Percentiles rank a stretch among this genome's conserved stretches.
Conservation (phyloP, 176 grass and related monocot species). For the Zea luxurians region DNA sequence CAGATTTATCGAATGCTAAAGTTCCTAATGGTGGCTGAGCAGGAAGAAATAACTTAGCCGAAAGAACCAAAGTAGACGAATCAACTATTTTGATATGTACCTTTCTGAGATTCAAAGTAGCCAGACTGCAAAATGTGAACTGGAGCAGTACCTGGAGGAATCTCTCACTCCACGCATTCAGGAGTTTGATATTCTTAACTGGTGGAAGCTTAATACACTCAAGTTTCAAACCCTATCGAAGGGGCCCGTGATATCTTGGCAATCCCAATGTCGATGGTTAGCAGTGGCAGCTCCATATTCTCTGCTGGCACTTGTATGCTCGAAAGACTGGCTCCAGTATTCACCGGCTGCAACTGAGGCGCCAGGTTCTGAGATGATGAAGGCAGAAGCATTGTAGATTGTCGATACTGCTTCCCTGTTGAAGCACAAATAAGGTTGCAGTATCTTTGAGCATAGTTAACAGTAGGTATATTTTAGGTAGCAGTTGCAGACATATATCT, state of each 20-base stretch:
- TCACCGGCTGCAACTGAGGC: constrained; percentile 30
- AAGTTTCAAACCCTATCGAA: constrained; percentile 76
- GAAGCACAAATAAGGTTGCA: neutral
- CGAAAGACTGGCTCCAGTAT: constrained; percentile 80
- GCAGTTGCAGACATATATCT: neutral
- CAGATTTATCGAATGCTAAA: too few species aligned
- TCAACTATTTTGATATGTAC: constrained; percentile 86
- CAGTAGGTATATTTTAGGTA: constrained; percentile 32
- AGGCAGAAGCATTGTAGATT: constrained; percentile 44
- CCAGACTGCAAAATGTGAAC: constrained; percentile 59
- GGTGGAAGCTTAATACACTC: constrained; percentile 83
- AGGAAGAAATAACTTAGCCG: too few species aligned
- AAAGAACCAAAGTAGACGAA: too few species aligned
- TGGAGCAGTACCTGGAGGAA: constrained; percentile 87
- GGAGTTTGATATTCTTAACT: constrained; percentile 76
- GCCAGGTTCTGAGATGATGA: constrained; percentile 35
- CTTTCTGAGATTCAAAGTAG: constrained; percentile 70
- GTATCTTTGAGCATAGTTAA: constrained; percentile 17
- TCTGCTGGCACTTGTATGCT: constrained; percentile 57
- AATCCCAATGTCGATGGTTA: constrained; percentile 79
- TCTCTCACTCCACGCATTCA: constrained; percentile 63
- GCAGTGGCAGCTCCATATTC: constrained; percentile 60
- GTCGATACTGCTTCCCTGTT: neutral
- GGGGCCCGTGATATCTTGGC: constrained; percentile 72
- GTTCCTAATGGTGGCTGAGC: too few species aligned